phyloP scores from a whole-genome alignment of 805 yeast genomes.

The Metschnikowia koreensis region DNA sequence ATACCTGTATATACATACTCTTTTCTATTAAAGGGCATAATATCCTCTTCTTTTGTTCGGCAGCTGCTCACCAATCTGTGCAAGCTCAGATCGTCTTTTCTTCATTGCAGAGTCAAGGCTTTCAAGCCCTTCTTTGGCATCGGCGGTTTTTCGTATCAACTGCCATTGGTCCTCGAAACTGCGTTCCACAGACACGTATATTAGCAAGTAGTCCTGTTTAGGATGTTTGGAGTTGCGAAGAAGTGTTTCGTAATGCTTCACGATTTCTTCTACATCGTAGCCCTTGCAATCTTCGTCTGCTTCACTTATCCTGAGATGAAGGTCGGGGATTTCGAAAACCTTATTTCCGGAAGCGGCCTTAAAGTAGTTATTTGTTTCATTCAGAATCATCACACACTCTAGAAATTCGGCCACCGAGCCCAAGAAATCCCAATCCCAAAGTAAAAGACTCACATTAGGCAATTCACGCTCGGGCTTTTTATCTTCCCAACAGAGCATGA shows the following conservation, averaged over 20 bases:
- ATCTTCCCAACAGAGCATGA: background rate
- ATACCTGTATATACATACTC: background rate
- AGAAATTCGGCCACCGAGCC: conserved; percentile 23
- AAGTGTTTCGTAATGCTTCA: conserved; percentile 11
- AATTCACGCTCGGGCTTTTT: conserved; percentile 14
- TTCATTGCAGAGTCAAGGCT: conserved; percentile 1
- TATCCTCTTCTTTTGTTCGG: background rate
- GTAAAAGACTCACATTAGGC: background rate
- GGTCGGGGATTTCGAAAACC: conserved; percentile 27
- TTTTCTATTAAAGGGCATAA: too few species aligned
- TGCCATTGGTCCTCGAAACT: conserved; percentile 31
- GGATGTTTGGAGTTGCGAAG: conserved; percentile 1
- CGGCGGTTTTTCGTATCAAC: conserved; percentile 21
- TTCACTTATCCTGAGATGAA: conserved; percentile 30
- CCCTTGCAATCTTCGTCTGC: conserved; percentile 29
- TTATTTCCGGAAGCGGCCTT: conserved; percentile 27
- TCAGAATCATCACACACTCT: conserved; percentile 23
- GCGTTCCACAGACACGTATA: conserved; percentile 21
- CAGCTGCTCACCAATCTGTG: background rate
- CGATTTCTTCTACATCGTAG: conserved; percentile 26
- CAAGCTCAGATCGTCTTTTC: background rate
- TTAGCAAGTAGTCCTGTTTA: conserved; percentile 18
- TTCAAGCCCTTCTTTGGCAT: conserved; percentile 22
- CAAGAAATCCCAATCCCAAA: background rate
- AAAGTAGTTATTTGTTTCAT: conserved; percentile 11